Conservation (phyloP, 1,284 basidiomycete genomes). For the Bondarzewia mesenterica region DNA sequence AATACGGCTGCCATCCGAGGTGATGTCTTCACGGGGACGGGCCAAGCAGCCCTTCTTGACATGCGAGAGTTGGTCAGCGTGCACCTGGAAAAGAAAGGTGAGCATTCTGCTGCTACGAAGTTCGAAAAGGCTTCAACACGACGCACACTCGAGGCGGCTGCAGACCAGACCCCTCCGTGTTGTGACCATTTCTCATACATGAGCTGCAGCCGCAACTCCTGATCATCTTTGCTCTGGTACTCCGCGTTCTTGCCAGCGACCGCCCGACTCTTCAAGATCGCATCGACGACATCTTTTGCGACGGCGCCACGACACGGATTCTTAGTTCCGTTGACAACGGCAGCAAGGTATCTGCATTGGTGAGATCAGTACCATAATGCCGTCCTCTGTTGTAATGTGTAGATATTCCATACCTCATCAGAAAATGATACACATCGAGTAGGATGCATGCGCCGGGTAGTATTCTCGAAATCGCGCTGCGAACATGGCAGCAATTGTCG, state of each 20-base stretch:
- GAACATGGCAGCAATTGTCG: too few species aligned
- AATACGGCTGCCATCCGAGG: too few species aligned
- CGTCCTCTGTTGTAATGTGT: constrained; percentile 13
- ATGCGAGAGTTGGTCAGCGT: too few species aligned
- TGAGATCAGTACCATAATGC: constrained; percentile 7
- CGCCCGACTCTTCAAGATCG: constrained; percentile 12
- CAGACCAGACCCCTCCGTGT: constrained; percentile 16
- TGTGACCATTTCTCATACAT: constrained; percentile 15
- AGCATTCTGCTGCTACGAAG: too few species aligned
- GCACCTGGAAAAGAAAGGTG: too few species aligned
- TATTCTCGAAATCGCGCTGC: too few species aligned
- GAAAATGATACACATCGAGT: too few species aligned
- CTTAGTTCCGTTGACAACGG: background rate
- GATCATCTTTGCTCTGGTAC: constrained; percentile 13
- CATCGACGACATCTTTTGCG: constrained; percentile 8
- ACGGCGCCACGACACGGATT: constrained; percentile 7
- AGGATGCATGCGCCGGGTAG: too few species aligned
- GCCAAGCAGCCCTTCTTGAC: too few species aligned
- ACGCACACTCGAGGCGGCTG: constrained; percentile 11
- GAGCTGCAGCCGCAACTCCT: constrained; percentile 7
- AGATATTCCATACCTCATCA: too few species aligned
- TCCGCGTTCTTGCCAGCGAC: constrained; percentile 6
- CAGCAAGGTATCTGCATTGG: constrained; percentile 7
- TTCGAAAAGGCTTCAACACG: too few species aligned
- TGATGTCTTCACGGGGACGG: too few species aligned